Percentiles rank a stretch among this genome's conserved stretches.
Evolutionary conservation across 441 rosid genomes (phyloP).

Genomic region (Sinapis alba): DNA sequence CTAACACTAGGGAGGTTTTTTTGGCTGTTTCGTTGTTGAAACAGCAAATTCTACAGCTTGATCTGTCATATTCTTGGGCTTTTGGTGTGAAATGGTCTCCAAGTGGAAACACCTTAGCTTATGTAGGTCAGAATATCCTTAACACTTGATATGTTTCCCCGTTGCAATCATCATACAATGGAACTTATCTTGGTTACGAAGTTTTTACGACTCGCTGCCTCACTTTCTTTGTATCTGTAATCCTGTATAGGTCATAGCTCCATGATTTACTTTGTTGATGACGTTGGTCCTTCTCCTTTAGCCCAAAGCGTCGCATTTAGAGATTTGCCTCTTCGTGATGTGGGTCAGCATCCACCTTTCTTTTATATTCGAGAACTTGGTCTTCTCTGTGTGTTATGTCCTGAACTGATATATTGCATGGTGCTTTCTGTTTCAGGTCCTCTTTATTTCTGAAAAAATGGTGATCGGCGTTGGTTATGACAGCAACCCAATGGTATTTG

Average conservation of each 20-base stretch:
- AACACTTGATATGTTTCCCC: slow-evolving; percentile 20
- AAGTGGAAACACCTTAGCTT: slow-evolving; percentile 93
- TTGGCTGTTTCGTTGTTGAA: slow-evolving; percentile 24
- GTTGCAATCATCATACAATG: background rate
- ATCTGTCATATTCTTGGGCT: slow-evolving; percentile 97
- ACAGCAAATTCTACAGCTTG: slow-evolving; percentile 98
- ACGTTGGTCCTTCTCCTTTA: slow-evolving; percentile 94
- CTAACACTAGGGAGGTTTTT: slow-evolving; percentile 1
- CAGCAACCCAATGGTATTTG: slow-evolving; percentile 93
- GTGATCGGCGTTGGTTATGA: slow-evolving; percentile 95
- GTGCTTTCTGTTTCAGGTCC: slow-evolving; percentile 50
- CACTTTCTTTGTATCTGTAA: slow-evolving; percentile 32
- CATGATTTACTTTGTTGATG: slow-evolving; percentile 96
- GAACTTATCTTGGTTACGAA: slow-evolving; percentile 1
- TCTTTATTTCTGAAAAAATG: slow-evolving; percentile 90
- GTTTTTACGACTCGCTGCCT: too few relatives aligned
- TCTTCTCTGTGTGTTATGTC: slow-evolving; percentile 27
- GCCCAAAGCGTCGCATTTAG: slow-evolving; percentile 89
- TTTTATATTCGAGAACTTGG: slow-evolving; percentile 38
- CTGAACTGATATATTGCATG: slow-evolving; percentile 4
- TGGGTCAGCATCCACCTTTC: slow-evolving; percentile 98
- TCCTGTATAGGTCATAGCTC: slow-evolving; percentile 82
- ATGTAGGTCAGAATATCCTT: slow-evolving; percentile 77
- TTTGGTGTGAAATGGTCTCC: slow-evolving; percentile 99
- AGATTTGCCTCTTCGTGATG: slow-evolving; percentile 99